Conservation (phyloP, 2,329 filamentous ascomycete genomes). For the Pestalotiopsis sp. region DNA sequence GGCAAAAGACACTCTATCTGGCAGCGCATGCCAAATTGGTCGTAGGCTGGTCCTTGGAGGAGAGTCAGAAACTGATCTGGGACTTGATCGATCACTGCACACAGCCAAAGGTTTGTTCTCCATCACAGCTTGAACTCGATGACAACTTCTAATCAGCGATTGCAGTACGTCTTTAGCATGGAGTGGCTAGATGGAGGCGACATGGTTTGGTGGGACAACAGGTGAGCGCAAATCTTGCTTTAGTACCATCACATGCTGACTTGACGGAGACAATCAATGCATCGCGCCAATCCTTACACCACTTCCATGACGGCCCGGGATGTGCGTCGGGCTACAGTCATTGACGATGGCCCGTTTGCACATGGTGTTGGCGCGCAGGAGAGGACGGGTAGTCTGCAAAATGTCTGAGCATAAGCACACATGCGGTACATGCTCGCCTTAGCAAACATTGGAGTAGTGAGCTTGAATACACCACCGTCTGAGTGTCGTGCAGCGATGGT, state of each 20-base stretch:
- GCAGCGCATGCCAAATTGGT: conserved; percentile 29
- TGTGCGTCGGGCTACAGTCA: conserved; percentile 27
- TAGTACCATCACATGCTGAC: not conserved
- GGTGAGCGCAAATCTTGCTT: not conserved
- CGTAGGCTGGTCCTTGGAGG: conserved; percentile 21
- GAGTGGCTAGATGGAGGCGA: conserved; percentile 27
- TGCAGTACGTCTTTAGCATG: conserved; percentile 29
- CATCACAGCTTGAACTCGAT: not conserved
- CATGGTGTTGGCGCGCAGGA: conserved; percentile 14
- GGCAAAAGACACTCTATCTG: conserved; percentile 26
- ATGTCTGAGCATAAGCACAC: not conserved
- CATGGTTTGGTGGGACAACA: conserved; percentile 33
- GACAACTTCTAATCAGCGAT: not conserved
- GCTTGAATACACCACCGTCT: not conserved
- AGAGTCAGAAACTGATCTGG: conserved; percentile 29
- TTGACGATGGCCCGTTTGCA: conserved; percentile 27
- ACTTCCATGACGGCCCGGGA: conserved; percentile 27
- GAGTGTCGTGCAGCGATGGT: not conserved
- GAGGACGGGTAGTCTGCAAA: not conserved
- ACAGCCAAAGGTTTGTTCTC: conserved; percentile 21
- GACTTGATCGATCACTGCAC: conserved; percentile 29
- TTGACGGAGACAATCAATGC: conserved; percentile 26
- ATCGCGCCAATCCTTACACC: conserved; percentile 28
- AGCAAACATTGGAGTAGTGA: not conserved
- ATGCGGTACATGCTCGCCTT: not conserved